Percentiles rank a stretch among this genome's conserved stretches.
phyloP scores from a whole-genome alignment of 495 filamentous ascomycete genomes.

The Chaetomidium leptoderma region DNA sequence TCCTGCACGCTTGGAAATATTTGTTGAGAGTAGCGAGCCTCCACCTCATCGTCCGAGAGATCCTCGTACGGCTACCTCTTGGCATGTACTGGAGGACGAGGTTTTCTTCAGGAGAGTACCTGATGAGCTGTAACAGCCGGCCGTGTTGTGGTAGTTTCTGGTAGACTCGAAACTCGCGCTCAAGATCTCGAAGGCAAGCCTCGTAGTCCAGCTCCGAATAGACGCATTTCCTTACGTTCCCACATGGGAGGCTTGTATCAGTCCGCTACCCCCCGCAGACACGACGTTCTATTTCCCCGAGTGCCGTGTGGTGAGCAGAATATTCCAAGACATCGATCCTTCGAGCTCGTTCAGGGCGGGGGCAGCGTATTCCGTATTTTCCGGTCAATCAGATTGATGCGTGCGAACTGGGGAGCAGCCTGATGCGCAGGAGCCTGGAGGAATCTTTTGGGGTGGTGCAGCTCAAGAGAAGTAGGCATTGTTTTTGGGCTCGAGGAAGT shows the following conservation, averaged over 20 bases:
- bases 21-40: neutral
- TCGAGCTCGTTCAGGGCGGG: neutral
- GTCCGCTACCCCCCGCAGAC: neutral
- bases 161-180: slow-evolving; percentile 3
- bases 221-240: slow-evolving; percentile 3
- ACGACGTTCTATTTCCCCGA: slow-evolving; percentile 6
- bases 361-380: neutral
- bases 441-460: neutral
- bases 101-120: slow-evolving; percentile 4
- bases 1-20: slow-evolving; percentile 2
- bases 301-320: neutral
- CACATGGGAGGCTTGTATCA: neutral
- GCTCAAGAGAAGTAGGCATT: neutral
- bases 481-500: neutral
- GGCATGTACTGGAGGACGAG: slow-evolving; percentile 9
- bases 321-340: neutral
- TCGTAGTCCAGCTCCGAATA: neutral
- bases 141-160: slow-evolving; percentile 5
- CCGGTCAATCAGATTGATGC: slow-evolving; percentile 2
- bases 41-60: slow-evolving; percentile 1
- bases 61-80: neutral
- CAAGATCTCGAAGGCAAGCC: neutral
- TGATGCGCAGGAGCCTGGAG: neutral
- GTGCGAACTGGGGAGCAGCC: neutral
- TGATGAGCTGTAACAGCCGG: slow-evolving; percentile 1